Evolutionary conservation across 805 yeast genomes (phyloP), one percentile per base, ranked within the genome.

Genomic region (Saccharomyces jurei): DNA sequence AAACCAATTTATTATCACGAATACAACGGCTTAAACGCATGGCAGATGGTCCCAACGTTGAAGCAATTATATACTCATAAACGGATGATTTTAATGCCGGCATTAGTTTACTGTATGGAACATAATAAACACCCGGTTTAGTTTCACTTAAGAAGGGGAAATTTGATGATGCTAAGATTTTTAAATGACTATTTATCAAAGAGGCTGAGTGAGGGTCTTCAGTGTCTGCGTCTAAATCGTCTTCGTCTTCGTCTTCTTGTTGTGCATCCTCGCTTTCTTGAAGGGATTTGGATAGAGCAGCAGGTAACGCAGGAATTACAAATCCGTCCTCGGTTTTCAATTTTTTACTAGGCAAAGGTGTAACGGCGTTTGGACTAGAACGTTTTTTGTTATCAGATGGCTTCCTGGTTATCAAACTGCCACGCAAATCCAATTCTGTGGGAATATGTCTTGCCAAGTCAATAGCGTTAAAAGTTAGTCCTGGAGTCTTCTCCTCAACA

Each of bases 1-100:
- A 96, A 8, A 86, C 85, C 49, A 89, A 75, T 58, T 82, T 82
- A 62, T 81, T 76, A 9, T 78, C 78, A 54, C 87, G 81, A 31
- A 94, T 78, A 61, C 96, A 87, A 58, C 95, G 82, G 56, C 92
- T 71, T 2, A 94, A 76, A 52, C 96, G 78, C 53, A 87, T 77
- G 0, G 91, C 81, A 17, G 84, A 78, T 8, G 78, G 73, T 1
- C 94, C 94, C 56, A 87, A 71, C 0, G 87, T 77, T 1, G 82
- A 72, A 54, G 83, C 80, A 46, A 87, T 64, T 27, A 83, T 65
- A 48, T 81, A 78, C 58, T 85, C 87, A 61, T 78, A 80, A 17
- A 77, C 77, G 54, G 73, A 71, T 48, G 76, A 74, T 61, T 81
- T 79, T 27, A 83, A 67, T 6, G 69, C 59, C 13, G 78, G 74